A percentile compares a stretch with the other conserved stretches of the same genome.
Conservation (phyloP, 331 rosid species). For the Quercus phellos region DNA sequence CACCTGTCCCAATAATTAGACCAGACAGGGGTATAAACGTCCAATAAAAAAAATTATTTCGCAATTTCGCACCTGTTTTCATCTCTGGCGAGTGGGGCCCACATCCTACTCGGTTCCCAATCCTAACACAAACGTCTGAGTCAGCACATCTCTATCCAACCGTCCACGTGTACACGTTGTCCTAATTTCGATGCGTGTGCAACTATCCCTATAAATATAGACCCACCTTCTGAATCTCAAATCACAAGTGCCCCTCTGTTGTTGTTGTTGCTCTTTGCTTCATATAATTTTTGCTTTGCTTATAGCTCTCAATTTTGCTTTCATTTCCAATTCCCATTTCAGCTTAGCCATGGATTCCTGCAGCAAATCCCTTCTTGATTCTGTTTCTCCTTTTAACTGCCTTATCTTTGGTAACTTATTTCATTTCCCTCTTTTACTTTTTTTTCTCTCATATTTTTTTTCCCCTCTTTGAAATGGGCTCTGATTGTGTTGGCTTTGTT, state of each 20-base stretch:
- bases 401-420: constrained; percentile 58
- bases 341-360: constrained; percentile 38
- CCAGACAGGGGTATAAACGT: not conserved
- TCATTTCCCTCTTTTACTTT: not conserved
- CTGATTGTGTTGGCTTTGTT: not conserved
- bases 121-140: constrained; percentile 8
- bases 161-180: not conserved
- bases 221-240: too few relatives aligned
- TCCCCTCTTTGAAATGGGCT: not conserved
- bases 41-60: too few relatives aligned
- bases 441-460: not conserved
- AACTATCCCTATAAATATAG: constrained; percentile 10
- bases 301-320: not conserved
- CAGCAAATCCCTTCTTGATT: constrained; percentile 9
- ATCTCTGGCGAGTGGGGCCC: constrained; percentile 17
- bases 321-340: not conserved
- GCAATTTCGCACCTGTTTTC: too few relatives aligned
- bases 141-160: not conserved
- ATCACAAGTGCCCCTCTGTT: too few relatives aligned
- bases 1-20: too few relatives aligned
- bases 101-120: constrained; percentile 15
- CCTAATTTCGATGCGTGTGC: not conserved
- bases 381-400: constrained; percentile 49
- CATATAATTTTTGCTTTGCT: not conserved
- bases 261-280: too few relatives aligned